phyloP scores from a whole-genome alignment of 345 rosid genomes.

The Toxicodendron radicans region DNA sequence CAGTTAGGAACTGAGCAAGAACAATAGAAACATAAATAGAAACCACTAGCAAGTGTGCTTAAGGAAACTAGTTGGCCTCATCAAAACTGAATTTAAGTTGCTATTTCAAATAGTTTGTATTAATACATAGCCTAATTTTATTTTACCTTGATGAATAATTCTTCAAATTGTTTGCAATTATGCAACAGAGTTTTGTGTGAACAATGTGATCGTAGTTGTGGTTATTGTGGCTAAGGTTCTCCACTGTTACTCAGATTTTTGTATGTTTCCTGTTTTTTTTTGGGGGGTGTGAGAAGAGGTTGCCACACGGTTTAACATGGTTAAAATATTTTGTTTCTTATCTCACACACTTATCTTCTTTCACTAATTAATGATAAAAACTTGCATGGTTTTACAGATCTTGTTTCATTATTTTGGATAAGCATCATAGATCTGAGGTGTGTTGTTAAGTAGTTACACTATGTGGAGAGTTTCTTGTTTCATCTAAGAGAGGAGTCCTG shows the following conservation, averaged over 20 bases:
- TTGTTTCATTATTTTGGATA: not conserved
- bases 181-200: not conserved
- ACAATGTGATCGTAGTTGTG: not conserved
- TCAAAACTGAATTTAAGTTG: too few species aligned
- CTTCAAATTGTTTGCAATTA: not conserved
- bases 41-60: too few species aligned
- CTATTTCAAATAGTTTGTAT: too few species aligned
- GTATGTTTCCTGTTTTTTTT: too few species aligned
- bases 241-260: not conserved
- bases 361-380: not conserved
- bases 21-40: too few species aligned
- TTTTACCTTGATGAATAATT: too few species aligned
- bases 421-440: slow-evolving; percentile 4
- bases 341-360: not conserved
- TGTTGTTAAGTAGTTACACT: not conserved
- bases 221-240: not conserved
- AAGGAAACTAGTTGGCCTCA: too few species aligned
- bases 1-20: too few species aligned
- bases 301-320: not conserved
- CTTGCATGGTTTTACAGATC: not conserved
- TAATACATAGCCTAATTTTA: too few species aligned
- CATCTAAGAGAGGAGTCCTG: not conserved
- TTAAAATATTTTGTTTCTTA: not conserved
- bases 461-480: not conserved
- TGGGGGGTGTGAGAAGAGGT: too few species aligned